Percentiles rank a stretch among this genome's conserved stretches.
Conservation (phyloP, 2,329 filamentous ascomycete species). For the Penicillium sp. region DNA sequence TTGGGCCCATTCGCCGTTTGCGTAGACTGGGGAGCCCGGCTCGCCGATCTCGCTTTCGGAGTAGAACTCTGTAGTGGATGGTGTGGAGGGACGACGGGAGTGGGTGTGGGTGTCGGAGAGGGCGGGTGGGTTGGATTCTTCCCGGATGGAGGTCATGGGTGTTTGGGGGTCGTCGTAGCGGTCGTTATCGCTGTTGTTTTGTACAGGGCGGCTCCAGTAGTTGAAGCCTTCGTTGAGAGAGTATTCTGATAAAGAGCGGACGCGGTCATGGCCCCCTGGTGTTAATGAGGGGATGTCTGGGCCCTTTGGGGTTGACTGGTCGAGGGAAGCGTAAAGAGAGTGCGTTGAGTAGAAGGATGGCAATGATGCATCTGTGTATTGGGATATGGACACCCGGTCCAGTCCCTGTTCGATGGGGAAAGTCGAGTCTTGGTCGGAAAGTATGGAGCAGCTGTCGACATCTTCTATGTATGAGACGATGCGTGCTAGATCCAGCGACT, state of each 20-base stretch:
- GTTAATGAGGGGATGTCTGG: conserved; percentile 23
- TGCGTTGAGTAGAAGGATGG: conserved; percentile 25
- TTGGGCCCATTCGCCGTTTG: conserved; percentile 27
- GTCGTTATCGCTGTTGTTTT: neutral
- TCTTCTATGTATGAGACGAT: conserved; percentile 41
- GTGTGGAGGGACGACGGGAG: conserved; percentile 14
- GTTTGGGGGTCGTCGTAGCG: conserved; percentile 7
- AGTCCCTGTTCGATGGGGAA: conserved; percentile 22
- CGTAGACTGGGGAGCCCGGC: conserved; percentile 32
- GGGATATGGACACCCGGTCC: conserved; percentile 23
- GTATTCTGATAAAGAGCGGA: conserved; percentile 25
- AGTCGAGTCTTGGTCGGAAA: conserved; percentile 26
- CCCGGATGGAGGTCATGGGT: conserved; percentile 12
- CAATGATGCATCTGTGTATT: conserved; percentile 26
- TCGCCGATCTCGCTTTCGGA: conserved; percentile 34
- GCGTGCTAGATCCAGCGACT: conserved; percentile 36
- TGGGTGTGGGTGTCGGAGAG: conserved; percentile 5
- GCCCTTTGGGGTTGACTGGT: conserved; percentile 12
- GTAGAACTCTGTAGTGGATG: conserved; percentile 22
- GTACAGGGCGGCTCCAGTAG: conserved; percentile 11
- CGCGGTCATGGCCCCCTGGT: conserved; percentile 17
- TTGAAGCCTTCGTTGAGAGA: conserved; percentile 16
- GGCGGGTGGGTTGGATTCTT: conserved; percentile 10
- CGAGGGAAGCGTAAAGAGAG: conserved; percentile 20
- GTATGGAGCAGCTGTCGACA: conserved; percentile 27